phyloP scores from a whole-genome alignment of 2,329 filamentous ascomycete species.

The Seiridium unicorne region DNA sequence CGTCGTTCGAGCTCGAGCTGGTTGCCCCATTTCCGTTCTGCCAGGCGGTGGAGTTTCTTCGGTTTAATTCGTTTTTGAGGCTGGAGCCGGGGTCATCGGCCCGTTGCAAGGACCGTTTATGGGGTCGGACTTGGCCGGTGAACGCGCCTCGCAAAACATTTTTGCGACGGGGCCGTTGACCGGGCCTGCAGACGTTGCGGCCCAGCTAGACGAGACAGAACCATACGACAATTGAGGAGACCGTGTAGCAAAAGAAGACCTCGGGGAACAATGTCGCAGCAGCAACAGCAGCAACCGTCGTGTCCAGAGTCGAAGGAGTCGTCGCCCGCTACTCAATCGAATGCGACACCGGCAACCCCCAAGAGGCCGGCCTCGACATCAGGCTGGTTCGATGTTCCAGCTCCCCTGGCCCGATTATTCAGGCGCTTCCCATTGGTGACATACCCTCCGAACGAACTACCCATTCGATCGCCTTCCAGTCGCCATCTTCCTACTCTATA shows the following conservation, averaged over 20 bases:
- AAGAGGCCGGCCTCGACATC: slow-evolving; percentile 20
- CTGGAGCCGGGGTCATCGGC: neutral
- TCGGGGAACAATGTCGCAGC: neutral
- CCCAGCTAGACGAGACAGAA: neutral
- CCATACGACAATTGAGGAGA: neutral
- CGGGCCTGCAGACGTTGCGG: neutral
- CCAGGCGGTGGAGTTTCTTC: neutral
- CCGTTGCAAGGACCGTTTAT: neutral
- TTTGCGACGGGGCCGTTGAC: neutral
- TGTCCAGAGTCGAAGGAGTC: neutral
- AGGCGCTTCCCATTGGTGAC: slow-evolving; percentile 76
- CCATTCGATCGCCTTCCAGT: slow-evolving; percentile 42
- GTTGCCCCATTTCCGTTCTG: neutral
- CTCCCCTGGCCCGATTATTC: slow-evolving; percentile 79
- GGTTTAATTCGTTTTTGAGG: neutral
- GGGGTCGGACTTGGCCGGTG: neutral
- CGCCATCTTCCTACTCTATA: slow-evolving; percentile 59
- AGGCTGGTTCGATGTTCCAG: slow-evolving; percentile 60
- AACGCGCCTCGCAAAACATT: neutral
- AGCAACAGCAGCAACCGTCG: neutral
- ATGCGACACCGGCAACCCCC: slow-evolving; percentile 13
- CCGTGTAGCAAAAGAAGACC: neutral
- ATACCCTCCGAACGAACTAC: slow-evolving; percentile 74
- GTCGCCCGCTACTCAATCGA: neutral
- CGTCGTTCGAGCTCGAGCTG: neutral